phyloP scores from a whole-genome alignment of 805 yeast genomes.

The Yueomyces sinensis region DNA sequence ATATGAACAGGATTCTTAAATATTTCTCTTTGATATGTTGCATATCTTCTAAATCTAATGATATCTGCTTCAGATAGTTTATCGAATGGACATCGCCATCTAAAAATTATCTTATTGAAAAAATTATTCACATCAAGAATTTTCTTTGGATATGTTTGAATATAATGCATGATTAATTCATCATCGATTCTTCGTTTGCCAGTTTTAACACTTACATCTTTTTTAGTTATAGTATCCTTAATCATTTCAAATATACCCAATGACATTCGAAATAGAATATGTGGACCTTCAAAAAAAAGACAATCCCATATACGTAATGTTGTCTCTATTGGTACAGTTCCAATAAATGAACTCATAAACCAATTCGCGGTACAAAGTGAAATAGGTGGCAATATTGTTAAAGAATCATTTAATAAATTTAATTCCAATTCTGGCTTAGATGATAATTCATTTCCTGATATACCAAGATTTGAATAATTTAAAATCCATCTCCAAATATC shows the following conservation, averaged over 20 bases:
- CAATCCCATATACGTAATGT: constrained; percentile 91
- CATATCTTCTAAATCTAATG: constrained; percentile 62
- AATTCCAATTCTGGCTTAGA: neutral
- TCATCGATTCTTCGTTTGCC: neutral
- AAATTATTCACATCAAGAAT: constrained; percentile 54
- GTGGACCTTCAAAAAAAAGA: constrained; percentile 81
- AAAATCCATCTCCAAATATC: constrained; percentile 43
- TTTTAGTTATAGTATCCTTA: neutral
- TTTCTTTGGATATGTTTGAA: constrained; percentile 70
- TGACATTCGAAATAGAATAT: constrained; percentile 69
- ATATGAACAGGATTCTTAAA: neutral
- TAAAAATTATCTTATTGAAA: constrained; percentile 55
- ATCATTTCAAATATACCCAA: constrained; percentile 53
- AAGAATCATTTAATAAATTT: constrained; percentile 28
- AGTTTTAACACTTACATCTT: neutral
- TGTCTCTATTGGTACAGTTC: constrained; percentile 78
- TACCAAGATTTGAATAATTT: too few species aligned
- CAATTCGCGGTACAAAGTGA: constrained; percentile 90
- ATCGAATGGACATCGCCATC: constrained; percentile 55
- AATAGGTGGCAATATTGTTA: constrained; percentile 73
- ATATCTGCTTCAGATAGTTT: constrained; percentile 73
- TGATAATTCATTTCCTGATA: neutral
- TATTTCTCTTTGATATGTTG: constrained; percentile 44
- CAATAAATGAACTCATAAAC: constrained; percentile 95
- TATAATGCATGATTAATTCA: constrained; percentile 15